These are phyloP conservation scores for Akanthomyces muscarius DNA, from an alignment of 2,329 filamentous ascomycete genomes.

Conservation along the genomic window DNA sequence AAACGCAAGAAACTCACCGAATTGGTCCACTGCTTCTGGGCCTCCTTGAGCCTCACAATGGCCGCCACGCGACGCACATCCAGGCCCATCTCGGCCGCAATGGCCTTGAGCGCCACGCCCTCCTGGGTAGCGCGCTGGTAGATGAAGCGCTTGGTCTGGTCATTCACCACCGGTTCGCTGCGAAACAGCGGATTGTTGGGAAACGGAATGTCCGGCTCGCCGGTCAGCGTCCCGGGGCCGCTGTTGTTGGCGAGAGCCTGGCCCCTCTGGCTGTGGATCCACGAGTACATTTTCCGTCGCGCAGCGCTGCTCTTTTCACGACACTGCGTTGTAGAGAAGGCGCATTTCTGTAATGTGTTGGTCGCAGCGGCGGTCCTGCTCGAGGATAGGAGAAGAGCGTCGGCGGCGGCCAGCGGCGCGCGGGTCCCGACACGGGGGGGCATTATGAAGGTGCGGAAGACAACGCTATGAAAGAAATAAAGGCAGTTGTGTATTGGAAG, in stretches of 20 bases:
- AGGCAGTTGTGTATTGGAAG: conserved; percentile 3
- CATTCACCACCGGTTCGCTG: conserved; percentile 69
- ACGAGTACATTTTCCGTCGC: conserved; percentile 37
- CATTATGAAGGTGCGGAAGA: conserved; percentile 24
- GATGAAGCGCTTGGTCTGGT: conserved; percentile 68
- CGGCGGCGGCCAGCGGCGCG: conserved; percentile 28
- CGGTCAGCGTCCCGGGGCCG: conserved; percentile 37
- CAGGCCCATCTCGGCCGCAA: conserved; percentile 72
- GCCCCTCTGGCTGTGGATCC: conserved; percentile 31
- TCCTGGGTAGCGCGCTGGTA: conserved; percentile 63
- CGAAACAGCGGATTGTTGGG: conserved; percentile 68
- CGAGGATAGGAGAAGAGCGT: conserved; percentile 28
- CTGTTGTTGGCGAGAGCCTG: conserved; percentile 24
- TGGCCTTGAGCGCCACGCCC: conserved; percentile 66
- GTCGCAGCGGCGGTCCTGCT: conserved; percentile 18
- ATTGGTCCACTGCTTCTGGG: conserved; percentile 73
- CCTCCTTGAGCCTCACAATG: conserved; percentile 77
- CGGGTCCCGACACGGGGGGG: conserved; percentile 22
- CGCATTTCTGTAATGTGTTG: conserved; percentile 24
- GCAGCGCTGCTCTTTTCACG: conserved; percentile 35
- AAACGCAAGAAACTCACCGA: conserved; percentile 57
- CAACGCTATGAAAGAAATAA: background rate
- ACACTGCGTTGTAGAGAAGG: conserved; percentile 39
- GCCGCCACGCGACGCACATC: conserved; percentile 82
- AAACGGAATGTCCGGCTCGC: conserved; percentile 55